Evolutionary conservation across 2,329 filamentous ascomycete species (phyloP), one percentile per base, ranked within the genome.

Genomic region (Ustulina deusta): DNA sequence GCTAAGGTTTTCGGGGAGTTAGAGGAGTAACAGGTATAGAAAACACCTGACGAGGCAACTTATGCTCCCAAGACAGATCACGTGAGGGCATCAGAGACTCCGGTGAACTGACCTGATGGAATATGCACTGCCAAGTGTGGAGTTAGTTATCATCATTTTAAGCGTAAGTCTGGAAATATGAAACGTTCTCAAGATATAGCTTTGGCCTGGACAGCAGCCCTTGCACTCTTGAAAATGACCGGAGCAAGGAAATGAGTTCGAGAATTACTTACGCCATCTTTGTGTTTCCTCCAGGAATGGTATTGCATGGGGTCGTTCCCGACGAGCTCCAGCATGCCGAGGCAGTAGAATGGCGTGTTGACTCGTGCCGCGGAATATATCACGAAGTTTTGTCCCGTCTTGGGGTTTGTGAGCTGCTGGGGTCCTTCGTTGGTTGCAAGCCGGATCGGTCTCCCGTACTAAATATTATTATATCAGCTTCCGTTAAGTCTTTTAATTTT

Each of bases 341-440:
- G 73, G 64, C 78, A 80, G 69, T 80, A 80, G 68, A 76, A 79
- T 2, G 78, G 79, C 7, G 78, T 80, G 62, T 79, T 78, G 9
- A 80, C 78, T 10, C 79, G 74, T n/a, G 79, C 78, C 9, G 77
- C 79, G 11, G 78, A 79, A 69, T 79, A 80, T 20, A 80, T 74
- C 29, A 79, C 73, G 48, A 80, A 79, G 61, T 77, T 76, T 60
- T 80, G 78, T 22, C 78, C 77, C 42, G 78, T 80, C 61, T 68
- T 74, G 11, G 78, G 78, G 58, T 80, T 79, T n/a, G 71, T 75
- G 52, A 80, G 77, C 61, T 79, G 78, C 64, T 79, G 74, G 0
- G 78, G 78, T 0, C 77, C 78, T 57, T 80, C 78, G 64, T 80
- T 79, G 7, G 77, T 79, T 22, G 78, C 78, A 6, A 79, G 73